A percentile compares a stretch with the other conserved stretches of the same genome.
phyloP scores from a whole-genome alignment of 164 flowering plant species.

The Vitis amurensis region DNA sequence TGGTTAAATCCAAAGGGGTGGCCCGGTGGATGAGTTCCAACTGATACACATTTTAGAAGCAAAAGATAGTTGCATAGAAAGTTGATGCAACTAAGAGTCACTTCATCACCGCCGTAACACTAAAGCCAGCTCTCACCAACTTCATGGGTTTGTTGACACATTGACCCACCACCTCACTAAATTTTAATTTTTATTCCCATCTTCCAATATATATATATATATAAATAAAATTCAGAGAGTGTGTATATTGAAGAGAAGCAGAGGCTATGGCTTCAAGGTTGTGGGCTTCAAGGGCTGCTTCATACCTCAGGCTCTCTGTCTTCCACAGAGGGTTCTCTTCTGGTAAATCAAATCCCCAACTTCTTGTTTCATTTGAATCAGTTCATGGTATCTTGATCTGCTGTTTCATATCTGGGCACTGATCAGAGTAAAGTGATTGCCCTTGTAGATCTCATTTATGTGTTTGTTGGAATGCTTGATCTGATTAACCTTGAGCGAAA shows the following conservation, averaged over 20 bases:
- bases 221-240: neutral
- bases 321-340: constrained; percentile 64
- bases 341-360: constrained; percentile 35
- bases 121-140: constrained; percentile 1
- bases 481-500: constrained; percentile 2
- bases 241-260: neutral
- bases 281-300: constrained; percentile 82
- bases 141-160: constrained; percentile 3
- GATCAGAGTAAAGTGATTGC: neutral
- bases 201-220: neutral
- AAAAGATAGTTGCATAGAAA: neutral
- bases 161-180: neutral
- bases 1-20: too few relatives aligned
- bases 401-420: neutral
- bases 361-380: neutral
- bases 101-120: neutral
- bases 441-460: constrained; percentile 17
- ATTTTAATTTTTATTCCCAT: neutral
- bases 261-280: constrained; percentile 53
- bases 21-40: too few relatives aligned
- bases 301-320: constrained; percentile 67
- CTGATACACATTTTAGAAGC: too few relatives aligned
- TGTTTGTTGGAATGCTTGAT: constrained; percentile 19
- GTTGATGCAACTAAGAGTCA: neutral
- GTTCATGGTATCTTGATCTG: neutral